Percentiles rank a stretch among this genome's conserved stretches.
Evolutionary conservation across 352 stramenopile genomes (phyloP).

Genomic region (Phytopythium boreale): DNA sequence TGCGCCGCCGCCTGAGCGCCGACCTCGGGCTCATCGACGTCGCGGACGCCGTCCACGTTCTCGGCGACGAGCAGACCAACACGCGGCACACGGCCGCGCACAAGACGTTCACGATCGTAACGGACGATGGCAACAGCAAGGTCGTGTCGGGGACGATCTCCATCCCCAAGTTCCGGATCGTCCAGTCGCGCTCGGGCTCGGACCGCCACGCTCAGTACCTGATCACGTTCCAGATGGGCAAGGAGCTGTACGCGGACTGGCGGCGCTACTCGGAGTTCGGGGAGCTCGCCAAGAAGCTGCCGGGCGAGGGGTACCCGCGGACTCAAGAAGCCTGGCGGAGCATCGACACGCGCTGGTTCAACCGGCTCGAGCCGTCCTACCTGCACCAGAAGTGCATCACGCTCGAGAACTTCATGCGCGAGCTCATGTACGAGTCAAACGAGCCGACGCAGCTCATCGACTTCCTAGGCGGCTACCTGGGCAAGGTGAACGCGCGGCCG

Average conservation of each 20-base stretch:
- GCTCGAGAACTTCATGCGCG: slow-evolving; percentile 84
- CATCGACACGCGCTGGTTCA: slow-evolving; percentile 88
- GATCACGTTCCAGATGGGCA: slow-evolving; percentile 83
- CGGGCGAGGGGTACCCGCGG: slow-evolving; percentile 44
- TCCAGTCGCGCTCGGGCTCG: slow-evolving; percentile 72
- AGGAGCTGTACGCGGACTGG: slow-evolving; percentile 85
- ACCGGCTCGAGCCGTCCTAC: slow-evolving; percentile 83
- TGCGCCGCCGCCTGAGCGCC: slow-evolving; percentile 62
- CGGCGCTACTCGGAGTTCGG: slow-evolving; percentile 87
- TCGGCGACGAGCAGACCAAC: slow-evolving; percentile 83
- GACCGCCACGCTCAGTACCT: slow-evolving; percentile 87
- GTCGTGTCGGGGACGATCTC: slow-evolving; percentile 76
- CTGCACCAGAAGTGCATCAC: slow-evolving; percentile 87
- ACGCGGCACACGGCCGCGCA: slow-evolving; percentile 79
- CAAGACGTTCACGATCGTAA: slow-evolving; percentile 82
- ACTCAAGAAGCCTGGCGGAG: slow-evolving; percentile 64
- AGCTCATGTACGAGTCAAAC: slow-evolving; percentile 88
- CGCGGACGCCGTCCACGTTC: slow-evolving; percentile 57
- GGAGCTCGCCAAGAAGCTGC: slow-evolving; percentile 79
- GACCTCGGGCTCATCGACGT: slow-evolving; percentile 66
- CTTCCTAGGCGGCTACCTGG: slow-evolving; percentile 77
- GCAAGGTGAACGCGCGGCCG: slow-evolving; percentile 75
- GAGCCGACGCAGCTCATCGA: slow-evolving; percentile 69
- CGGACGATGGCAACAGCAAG: slow-evolving; percentile 66
- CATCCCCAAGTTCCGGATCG: slow-evolving; percentile 88